Evolutionary conservation across 1,139 yeast species (phyloP).

Genomic region (Zygosaccharomyces sapae): DNA sequence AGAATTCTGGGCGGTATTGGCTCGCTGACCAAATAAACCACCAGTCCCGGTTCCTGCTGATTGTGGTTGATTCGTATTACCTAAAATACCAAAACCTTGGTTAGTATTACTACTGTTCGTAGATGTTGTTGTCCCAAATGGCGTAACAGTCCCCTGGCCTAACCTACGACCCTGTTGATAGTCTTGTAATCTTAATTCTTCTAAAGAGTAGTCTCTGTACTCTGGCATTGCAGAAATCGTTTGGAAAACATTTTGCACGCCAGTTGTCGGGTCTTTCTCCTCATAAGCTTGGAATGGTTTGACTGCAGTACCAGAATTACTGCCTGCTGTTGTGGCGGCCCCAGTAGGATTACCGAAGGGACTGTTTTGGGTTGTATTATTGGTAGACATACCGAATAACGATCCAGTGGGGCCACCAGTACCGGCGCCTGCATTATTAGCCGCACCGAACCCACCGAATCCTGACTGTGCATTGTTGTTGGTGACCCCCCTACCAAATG

Average conservation of each 20-base stretch:
- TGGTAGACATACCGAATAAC: constrained; percentile 37
- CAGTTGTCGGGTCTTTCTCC: constrained; percentile 70
- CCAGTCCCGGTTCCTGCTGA: constrained; percentile 22
- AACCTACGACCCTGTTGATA: constrained; percentile 67
- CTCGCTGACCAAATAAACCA: constrained; percentile 34
- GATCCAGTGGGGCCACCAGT: constrained; percentile 34
- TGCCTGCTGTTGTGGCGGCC: constrained; percentile 29
- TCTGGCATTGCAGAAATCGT: constrained; percentile 87
- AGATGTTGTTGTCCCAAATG: constrained; percentile 32
- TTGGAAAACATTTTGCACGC: constrained; percentile 60
- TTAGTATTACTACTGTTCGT: constrained; percentile 15
- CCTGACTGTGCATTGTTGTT: constrained; percentile 43
- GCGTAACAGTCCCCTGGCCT: constrained; percentile 31
- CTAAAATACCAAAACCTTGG: constrained; percentile 24
- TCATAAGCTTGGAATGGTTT: constrained; percentile 60
- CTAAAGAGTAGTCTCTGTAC: constrained; percentile 73
- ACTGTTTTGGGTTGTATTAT: constrained; percentile 27
- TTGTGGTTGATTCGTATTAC: constrained; percentile 21
- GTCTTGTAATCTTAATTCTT: constrained; percentile 86
- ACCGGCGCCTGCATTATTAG: constrained; percentile 30
- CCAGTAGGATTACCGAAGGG: constrained; percentile 29
- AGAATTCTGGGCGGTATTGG: constrained; percentile 18
- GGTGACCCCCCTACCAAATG: constrained; percentile 33
- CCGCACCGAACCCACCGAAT: constrained; percentile 58
- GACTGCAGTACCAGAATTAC: constrained; percentile 67